Evolutionary conservation across 495 filamentous ascomycete genomes (phyloP).

Genomic region (Talaromyces trachyspermus): DNA sequence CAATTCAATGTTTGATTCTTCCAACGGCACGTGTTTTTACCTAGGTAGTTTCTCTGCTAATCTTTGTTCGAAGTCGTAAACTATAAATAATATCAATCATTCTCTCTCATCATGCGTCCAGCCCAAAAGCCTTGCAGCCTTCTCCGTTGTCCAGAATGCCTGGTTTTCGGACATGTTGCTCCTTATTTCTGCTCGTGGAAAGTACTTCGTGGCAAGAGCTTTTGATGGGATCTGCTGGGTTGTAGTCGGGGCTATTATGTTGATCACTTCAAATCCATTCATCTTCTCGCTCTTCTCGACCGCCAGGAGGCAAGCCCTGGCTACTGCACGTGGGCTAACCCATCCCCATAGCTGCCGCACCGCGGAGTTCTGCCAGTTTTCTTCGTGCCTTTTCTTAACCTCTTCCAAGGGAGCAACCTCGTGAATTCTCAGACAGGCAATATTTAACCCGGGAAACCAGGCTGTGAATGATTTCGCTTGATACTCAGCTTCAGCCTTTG

Average conservation of each 20-base stretch:
- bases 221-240: constrained; percentile 1
- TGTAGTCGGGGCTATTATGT: constrained; percentile 5
- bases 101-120: constrained; percentile 5
- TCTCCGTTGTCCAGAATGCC: constrained; percentile 3
- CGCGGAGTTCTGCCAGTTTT: constrained; percentile 12
- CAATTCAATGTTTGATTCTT: too few relatives aligned
- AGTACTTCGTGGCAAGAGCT: constrained; percentile 3
- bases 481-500: constrained; percentile 14
- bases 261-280: constrained; percentile 3
- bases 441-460: constrained; percentile 17
- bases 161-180: constrained; percentile 5
- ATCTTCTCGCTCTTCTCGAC: constrained; percentile 11
- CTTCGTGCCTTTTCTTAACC: constrained; percentile 11
- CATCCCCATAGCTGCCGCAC: constrained; percentile 16
- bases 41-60: too few relatives aligned
- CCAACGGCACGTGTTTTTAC: too few relatives aligned
- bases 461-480: constrained; percentile 11
- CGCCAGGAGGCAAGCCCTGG: constrained; percentile 13
- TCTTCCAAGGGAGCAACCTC: constrained; percentile 12
- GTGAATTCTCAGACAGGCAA: constrained; percentile 18
- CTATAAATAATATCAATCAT: too few relatives aligned
- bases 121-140: constrained; percentile 4
- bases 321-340: constrained; percentile 13
- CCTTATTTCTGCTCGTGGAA: constrained; percentile 1
- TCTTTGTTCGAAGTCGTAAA: too few relatives aligned